Base-by-base conservation (phyloP, 2,329 filamentous ascomycete genomes). In the Cercospora sp. region DNA sequence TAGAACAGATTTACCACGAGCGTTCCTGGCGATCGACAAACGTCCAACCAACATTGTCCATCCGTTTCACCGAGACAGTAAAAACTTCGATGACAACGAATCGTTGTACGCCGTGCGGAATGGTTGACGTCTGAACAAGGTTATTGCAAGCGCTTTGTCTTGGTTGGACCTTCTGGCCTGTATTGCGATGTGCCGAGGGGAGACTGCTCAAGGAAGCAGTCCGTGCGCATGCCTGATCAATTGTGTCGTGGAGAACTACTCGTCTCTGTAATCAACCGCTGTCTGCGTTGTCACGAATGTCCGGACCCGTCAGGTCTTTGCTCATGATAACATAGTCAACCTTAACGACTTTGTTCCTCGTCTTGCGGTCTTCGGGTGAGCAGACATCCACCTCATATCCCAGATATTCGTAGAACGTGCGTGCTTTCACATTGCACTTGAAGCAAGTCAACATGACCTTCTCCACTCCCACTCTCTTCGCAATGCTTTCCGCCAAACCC, bases 401-500 rank as follows among this genome's bases (percentile, higher is more conserved):
- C 12, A 88, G 77, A 68, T 82, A 85, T 58, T 82, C 78, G 78
- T 93, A 93, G 72, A 92, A 90, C 2, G 72, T 75, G 48, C 85
- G 79, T 0, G 85, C 91, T 2, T 79, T 78, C 33, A 78, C 71
- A 75, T 93, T 93, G 69, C 83, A 82, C 62, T 84, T 78, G 75
- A 92, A 93, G 74, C 90, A 91, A 1, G 90, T 92, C 74, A 93
- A 80, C 91, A 93, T 93, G 61, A 88, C 82, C 78, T 92, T 92
- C n/a, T 82, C 78, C 40, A 90, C 82, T 0, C 82, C 81, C 23
- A 89, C 84, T 64, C 84, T 83, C 23, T 78, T 70, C 7, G 87
- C 90, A 4, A 89, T 81, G 4, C 76, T 75, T 58, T 85, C 84
- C 7, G 87, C 83, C 67, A 87, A 80, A 1, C 78, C 74, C 81